Evolutionary conservation across 2,329 filamentous ascomycete species (phyloP).

Genomic region (Pseudocercospora macadamiae): DNA sequence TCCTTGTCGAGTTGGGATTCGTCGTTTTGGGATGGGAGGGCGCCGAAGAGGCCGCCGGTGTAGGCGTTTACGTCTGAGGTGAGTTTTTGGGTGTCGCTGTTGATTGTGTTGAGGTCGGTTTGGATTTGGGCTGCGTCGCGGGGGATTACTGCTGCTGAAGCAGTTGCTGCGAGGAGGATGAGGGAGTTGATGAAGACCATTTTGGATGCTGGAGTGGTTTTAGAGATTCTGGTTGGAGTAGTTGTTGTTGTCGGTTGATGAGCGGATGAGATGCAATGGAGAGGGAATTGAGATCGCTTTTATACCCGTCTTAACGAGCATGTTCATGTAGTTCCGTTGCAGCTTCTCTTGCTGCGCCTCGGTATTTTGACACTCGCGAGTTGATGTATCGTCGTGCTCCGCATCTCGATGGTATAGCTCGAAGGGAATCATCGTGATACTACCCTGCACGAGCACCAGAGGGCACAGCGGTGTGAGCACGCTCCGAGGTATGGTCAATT

Average conservation of each 20-base stretch:
- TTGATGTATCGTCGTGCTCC: not conserved
- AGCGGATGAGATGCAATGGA: not conserved
- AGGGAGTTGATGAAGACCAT: not conserved
- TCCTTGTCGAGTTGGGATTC: not conserved
- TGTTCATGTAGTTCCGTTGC: not conserved
- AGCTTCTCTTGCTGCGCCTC: not conserved
- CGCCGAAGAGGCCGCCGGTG: conserved; percentile 5
- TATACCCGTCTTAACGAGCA: not conserved
- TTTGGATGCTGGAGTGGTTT: not conserved
- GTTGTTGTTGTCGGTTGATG: not conserved
- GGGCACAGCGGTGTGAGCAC: not conserved
- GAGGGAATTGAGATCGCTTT: not conserved
- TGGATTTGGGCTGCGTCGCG: not conserved
- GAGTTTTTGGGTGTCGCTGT: conserved; percentile 1
- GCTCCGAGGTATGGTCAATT: not conserved
- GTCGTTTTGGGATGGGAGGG: conserved; percentile 6
- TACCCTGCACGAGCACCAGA: not conserved
- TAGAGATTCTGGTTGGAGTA: not conserved
- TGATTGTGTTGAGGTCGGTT: conserved; percentile 9
- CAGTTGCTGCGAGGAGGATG: conserved; percentile 3
- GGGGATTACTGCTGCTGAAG: not conserved
- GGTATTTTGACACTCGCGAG: not conserved
- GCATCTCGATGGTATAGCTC: not conserved
- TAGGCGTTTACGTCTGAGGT: conserved; percentile 1
- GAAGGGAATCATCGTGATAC: not conserved